Conservation (phyloP, 2,329 filamentous ascomycete genomes). For the Nemania sp. region DNA sequence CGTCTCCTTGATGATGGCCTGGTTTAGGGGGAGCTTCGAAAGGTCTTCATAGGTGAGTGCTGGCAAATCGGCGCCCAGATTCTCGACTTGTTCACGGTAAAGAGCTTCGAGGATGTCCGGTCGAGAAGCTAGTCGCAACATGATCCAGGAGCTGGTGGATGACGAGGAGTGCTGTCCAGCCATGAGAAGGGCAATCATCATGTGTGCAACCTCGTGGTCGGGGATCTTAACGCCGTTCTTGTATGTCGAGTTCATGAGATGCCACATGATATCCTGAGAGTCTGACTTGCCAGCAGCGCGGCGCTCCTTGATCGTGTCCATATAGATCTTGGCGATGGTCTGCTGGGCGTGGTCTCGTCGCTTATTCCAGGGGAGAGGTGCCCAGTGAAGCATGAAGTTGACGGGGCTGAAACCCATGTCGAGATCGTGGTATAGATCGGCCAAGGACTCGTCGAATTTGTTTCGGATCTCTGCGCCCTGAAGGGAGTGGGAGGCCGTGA, state of each 20-base stretch:
- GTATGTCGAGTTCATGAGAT: conserved; percentile 86
- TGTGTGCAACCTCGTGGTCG: conserved; percentile 87
- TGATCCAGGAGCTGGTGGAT: conserved; percentile 85
- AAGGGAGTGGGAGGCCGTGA: conserved; percentile 86
- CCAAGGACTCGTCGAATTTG: conserved; percentile 83
- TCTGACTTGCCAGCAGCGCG: conserved; percentile 65
- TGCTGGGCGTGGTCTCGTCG: conserved; percentile 82
- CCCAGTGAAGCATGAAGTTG: conserved; percentile 92
- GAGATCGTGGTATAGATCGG: conserved; percentile 86
- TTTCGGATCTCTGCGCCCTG: conserved; percentile 86
- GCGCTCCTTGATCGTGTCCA: conserved; percentile 82
- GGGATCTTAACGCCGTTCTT: conserved; percentile 84
- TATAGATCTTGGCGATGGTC: conserved; percentile 85
- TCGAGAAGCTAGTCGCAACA: conserved; percentile 81
- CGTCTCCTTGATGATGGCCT: conserved; percentile 90
- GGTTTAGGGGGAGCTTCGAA: conserved; percentile 81
- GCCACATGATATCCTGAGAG: conserved; percentile 86
- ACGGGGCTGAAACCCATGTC: conserved; percentile 91
- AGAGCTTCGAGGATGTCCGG: conserved; percentile 85
- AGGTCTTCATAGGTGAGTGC: conserved; percentile 82
- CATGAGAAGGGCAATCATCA: conserved; percentile 96
- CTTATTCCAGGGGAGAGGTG: conserved; percentile 88
- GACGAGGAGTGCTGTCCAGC: conserved; percentile 91
- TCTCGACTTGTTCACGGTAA: conserved; percentile 81
- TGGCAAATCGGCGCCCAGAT: conserved; percentile 80